phyloP scores from a whole-genome alignment of 108 stramenopile species.

The Skeletonema potamos region DNA sequence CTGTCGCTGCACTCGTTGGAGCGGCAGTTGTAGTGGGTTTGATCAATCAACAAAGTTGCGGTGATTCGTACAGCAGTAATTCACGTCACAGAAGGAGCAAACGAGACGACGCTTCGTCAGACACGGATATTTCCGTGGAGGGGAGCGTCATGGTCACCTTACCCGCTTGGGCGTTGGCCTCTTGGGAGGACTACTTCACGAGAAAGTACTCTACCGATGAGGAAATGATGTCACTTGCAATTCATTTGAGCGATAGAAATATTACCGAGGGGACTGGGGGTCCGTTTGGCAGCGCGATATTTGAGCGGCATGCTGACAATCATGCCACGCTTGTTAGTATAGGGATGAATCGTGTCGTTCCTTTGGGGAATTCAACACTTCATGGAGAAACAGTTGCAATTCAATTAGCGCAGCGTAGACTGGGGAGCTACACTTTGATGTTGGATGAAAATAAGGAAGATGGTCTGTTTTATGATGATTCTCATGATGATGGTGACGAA shows the following conservation, averaged over 20 bases:
- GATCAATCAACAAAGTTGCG: neutral
- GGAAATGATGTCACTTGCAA: constrained; percentile 84
- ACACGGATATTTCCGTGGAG: constrained; percentile 23
- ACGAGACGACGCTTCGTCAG: neutral
- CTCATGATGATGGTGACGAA: neutral
- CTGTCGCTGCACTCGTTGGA: neutral
- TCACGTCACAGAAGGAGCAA: neutral
- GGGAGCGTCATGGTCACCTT: constrained; percentile 56
- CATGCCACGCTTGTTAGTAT: constrained; percentile 55
- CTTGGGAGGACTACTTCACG: constrained; percentile 44
- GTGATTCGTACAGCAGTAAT: neutral
- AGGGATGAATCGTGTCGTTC: constrained; percentile 78
- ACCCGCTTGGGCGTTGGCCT: constrained; percentile 62
- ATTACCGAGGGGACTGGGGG: constrained; percentile 72
- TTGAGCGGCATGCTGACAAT: constrained; percentile 56
- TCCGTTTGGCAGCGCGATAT: constrained; percentile 84
- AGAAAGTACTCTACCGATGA: constrained; percentile 60
- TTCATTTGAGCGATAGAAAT: constrained; percentile 68
- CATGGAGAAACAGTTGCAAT: constrained; percentile 90
- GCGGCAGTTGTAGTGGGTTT: neutral
- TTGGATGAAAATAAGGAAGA: constrained; percentile 22
- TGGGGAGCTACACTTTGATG: constrained; percentile 56
- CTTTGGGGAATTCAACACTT: constrained; percentile 73
- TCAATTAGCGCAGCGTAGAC: constrained; percentile 72
- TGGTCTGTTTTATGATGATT: constrained; percentile 21